These are phyloP conservation scores for Penicillium hesseltinei DNA, from an alignment of 2,329 filamentous ascomycete species.

Conservation along the genomic window DNA sequence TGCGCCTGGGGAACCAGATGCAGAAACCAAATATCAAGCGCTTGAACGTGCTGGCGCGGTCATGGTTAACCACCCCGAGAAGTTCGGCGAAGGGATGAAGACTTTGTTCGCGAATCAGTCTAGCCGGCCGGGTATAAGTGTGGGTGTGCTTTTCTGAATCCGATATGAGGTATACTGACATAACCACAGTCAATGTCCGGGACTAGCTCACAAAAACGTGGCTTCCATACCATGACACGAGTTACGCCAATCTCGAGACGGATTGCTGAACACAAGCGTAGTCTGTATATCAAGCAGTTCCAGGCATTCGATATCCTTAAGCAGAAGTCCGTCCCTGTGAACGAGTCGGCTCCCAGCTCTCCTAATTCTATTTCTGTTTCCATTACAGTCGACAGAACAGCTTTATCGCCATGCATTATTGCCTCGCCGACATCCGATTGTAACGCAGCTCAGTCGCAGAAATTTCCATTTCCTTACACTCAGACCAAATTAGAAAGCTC, in stretches of 20 bases:
- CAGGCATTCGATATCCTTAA: slow-evolving; percentile 58
- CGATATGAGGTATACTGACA: slow-evolving; percentile 7
- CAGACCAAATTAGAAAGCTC: slow-evolving; percentile 47
- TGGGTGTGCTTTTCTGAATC: slow-evolving; percentile 15
- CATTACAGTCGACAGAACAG: slow-evolving; percentile 64
- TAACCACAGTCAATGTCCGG: slow-evolving; percentile 22
- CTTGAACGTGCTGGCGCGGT: slow-evolving; percentile 65
- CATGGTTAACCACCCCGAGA: slow-evolving; percentile 73
- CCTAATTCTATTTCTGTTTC: slow-evolving; percentile 53
- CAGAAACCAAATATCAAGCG: slow-evolving; percentile 63
- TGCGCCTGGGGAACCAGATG: slow-evolving; percentile 63
- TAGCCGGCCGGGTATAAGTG: slow-evolving; percentile 25
- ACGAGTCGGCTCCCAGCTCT: slow-evolving; percentile 36
- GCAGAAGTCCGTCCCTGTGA: slow-evolving; percentile 48
- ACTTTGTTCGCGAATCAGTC: slow-evolving; percentile 51
- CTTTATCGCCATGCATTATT: slow-evolving; percentile 62
- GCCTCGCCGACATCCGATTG: slow-evolving; percentile 54
- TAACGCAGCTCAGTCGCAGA: slow-evolving; percentile 47
- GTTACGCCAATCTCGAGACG: slow-evolving; percentile 16
- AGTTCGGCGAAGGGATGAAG: slow-evolving; percentile 69
- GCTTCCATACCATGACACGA: slow-evolving; percentile 50
- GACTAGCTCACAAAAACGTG: slow-evolving; percentile 46
- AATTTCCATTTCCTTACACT: slow-evolving; percentile 63
- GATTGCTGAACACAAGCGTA: slow-evolving; percentile 31
- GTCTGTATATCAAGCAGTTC: slow-evolving; percentile 55